Evolutionary conservation across 345 rosid species (phyloP).

Genomic region (Lagerstroemia speciosa): DNA sequence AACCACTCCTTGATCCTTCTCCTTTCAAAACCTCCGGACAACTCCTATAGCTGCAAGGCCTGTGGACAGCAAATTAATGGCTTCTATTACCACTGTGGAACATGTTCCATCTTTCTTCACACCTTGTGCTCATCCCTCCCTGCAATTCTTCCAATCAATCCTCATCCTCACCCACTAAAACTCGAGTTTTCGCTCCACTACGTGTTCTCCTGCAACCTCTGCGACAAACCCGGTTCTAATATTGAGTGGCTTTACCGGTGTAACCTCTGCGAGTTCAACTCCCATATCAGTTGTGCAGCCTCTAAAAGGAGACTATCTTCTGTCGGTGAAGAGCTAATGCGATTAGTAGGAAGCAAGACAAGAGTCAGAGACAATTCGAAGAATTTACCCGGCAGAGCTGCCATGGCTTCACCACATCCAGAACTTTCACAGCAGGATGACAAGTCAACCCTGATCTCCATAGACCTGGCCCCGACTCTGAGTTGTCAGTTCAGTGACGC

Average conservation of each 20-base stretch:
- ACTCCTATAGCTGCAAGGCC: conserved; percentile 26
- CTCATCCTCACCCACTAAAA: conserved; percentile 41
- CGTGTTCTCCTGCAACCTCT: conserved; percentile 37
- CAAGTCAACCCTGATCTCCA: neutral
- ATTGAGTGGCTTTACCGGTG: conserved; percentile 48
- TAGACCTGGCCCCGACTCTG: conserved; percentile 18
- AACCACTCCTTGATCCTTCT: conserved; percentile 21
- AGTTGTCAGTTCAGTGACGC: conserved; percentile 43
- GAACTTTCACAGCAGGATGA: conserved; percentile 9
- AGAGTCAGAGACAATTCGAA: neutral
- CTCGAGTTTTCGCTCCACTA: conserved; percentile 38
- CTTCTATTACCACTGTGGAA: conserved; percentile 33
- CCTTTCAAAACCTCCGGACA: conserved; percentile 2
- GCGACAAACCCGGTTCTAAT: conserved; percentile 21
- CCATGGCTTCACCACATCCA: neutral
- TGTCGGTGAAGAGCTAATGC: conserved; percentile 27
- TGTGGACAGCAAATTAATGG: conserved; percentile 27
- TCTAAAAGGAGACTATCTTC: conserved; percentile 9
- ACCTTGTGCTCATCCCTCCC: conserved; percentile 38
- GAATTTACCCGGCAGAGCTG: neutral
- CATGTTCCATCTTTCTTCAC: conserved; percentile 28
- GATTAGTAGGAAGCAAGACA: conserved; percentile 15
- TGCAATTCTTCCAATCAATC: conserved; percentile 17
- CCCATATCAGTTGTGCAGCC: conserved; percentile 39
- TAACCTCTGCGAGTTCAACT: conserved; percentile 38